phyloP scores from a whole-genome alignment of 176 grass and related monocot species.

The Musa itinerans region DNA sequence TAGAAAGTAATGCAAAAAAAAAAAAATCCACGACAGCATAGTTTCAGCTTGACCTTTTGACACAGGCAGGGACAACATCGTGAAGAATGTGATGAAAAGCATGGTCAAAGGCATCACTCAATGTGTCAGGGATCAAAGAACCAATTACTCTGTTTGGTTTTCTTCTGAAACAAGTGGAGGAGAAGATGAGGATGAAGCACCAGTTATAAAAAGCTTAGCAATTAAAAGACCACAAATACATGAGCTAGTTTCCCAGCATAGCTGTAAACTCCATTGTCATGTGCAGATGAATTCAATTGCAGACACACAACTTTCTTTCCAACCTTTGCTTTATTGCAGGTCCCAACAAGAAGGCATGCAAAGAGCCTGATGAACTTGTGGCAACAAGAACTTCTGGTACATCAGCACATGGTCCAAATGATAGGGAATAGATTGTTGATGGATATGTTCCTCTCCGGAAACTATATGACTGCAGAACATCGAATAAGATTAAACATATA shows the following conservation, averaged over 20 bases:
- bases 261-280: neutral
- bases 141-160: slow-evolving; percentile 48
- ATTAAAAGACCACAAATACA: neutral
- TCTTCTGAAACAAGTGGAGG: slow-evolving; percentile 41
- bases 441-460: slow-evolving; percentile 87
- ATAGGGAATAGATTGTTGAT: slow-evolving; percentile 77
- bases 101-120: slow-evolving; percentile 75
- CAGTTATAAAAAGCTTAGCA: neutral
- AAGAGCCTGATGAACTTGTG: slow-evolving; percentile 92
- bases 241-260: neutral
- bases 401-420: slow-evolving; percentile 62
- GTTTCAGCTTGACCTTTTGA: slow-evolving; percentile 56
- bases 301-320: neutral
- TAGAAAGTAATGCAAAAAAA: neutral
- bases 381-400: slow-evolving; percentile 69
- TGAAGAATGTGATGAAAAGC: slow-evolving; percentile 92
- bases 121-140: slow-evolving; percentile 73
- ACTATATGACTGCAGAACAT: slow-evolving; percentile 61
- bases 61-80: slow-evolving; percentile 47
- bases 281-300: neutral
- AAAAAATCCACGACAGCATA: neutral
- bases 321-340: slow-evolving; percentile 67
- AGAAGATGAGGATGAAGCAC: slow-evolving; percentile 7
- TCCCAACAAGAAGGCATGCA: slow-evolving; percentile 88
- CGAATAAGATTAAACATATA: neutral